Evolutionary conservation across 2,329 filamentous ascomycete genomes (phyloP).

Genomic region (Alternaria sp.): DNA sequence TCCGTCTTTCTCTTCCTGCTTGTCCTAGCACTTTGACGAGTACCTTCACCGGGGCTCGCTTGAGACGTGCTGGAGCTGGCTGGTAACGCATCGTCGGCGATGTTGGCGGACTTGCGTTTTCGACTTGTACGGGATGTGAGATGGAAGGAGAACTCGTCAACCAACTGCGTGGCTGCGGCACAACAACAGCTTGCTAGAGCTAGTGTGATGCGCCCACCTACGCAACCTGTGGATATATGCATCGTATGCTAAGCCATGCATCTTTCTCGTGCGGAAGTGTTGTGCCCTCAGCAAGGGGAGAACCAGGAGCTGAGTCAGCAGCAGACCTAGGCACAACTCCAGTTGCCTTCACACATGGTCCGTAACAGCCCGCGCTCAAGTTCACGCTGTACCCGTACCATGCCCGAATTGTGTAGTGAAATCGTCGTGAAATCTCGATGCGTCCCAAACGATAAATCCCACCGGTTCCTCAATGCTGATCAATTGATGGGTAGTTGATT

Average conservation of each 20-base stretch:
- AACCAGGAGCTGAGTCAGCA: constrained; percentile 14
- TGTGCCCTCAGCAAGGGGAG: background rate
- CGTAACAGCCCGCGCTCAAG: background rate
- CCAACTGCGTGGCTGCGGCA: constrained; percentile 18
- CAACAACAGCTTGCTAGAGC: background rate
- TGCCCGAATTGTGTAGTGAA: background rate
- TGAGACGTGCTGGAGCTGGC: background rate
- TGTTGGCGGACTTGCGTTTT: constrained; percentile 2
- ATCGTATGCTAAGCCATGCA: background rate
- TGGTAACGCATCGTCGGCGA: background rate
- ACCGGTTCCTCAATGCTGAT: background rate
- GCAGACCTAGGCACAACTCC: constrained; percentile 1
- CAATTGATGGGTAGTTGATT: background rate
- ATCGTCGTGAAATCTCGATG: background rate
- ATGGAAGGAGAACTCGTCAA: background rate
- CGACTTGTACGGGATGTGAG: background rate
- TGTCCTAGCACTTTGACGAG: background rate
- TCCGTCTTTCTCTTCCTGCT: background rate
- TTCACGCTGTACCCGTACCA: background rate
- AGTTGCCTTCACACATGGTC: background rate
- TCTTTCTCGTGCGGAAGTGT: background rate
- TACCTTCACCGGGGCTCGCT: background rate
- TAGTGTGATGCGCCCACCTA: background rate
- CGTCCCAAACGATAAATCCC: background rate
- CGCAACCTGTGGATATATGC: background rate